Conservation (phyloP, 2,329 filamentous ascomycete genomes). For the Magnaporthales sp. region DNA sequence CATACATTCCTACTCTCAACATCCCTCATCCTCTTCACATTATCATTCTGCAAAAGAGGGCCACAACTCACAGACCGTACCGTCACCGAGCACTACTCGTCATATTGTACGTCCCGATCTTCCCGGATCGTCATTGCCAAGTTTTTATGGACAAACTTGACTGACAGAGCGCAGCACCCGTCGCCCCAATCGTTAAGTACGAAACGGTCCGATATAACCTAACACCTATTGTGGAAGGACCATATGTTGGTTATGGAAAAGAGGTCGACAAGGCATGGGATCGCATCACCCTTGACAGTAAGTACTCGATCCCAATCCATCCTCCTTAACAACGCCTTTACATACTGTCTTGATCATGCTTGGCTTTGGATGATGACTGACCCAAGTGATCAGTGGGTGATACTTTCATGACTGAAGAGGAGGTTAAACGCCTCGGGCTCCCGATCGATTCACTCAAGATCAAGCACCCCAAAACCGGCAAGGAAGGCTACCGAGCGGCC, state of each 20-base stretch:
- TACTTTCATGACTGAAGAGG: constrained; percentile 46
- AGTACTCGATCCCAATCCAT: constrained; percentile 8
- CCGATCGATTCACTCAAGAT: constrained; percentile 46
- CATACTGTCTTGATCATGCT: neutral
- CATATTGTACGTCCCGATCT: constrained; percentile 21
- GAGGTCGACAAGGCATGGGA: constrained; percentile 51
- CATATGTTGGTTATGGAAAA: constrained; percentile 45
- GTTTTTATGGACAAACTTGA: neutral
- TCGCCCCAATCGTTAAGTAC: constrained; percentile 37
- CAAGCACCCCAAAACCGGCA: constrained; percentile 44
- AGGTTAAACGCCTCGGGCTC: constrained; percentile 42
- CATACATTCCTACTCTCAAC: constrained; percentile 29
- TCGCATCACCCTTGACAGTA: constrained; percentile 37
- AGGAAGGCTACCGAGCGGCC: constrained; percentile 49
- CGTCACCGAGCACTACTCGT: constrained; percentile 31
- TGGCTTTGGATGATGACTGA: neutral
- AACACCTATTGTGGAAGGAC: constrained; percentile 34
- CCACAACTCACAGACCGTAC: constrained; percentile 22
- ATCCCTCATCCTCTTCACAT: constrained; percentile 29
- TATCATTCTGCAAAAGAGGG: constrained; percentile 29
- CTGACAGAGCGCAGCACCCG: constrained; percentile 30
- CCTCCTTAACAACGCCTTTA: neutral
- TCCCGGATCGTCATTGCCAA: too few relatives aligned
- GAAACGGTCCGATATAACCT: constrained; percentile 40
- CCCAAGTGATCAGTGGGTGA: constrained; percentile 40